Evolutionary conservation across 345 rosid species (phyloP).

Genomic region (Dovyalis caffra): DNA sequence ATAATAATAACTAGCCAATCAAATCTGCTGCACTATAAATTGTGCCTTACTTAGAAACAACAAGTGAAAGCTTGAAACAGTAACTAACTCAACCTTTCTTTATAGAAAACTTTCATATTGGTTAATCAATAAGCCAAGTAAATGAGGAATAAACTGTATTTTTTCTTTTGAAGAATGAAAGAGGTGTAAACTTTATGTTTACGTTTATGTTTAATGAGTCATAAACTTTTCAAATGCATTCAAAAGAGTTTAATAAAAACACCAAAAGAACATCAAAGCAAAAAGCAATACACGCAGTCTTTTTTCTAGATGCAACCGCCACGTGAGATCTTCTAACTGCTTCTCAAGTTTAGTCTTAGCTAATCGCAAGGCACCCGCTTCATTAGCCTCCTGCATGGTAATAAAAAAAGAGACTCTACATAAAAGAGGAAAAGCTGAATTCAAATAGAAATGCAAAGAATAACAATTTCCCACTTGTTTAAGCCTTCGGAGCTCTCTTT

Average conservation of each 20-base stretch:
- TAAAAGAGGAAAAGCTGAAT: background rate
- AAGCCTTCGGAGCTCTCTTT: conserved; percentile 71
- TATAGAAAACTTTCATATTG: background rate
- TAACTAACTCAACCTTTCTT: background rate
- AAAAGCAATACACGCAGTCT: conserved; percentile 70
- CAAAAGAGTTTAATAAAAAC: background rate
- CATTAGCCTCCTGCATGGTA: conserved; percentile 79
- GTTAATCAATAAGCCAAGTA: background rate
- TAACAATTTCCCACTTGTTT: conserved; percentile 48
- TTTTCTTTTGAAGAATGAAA: too few relatives aligned
- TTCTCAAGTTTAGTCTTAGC: conserved; percentile 95
- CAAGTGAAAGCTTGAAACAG: too few relatives aligned
- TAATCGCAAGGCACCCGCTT: conserved; percentile 87
- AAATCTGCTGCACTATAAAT: background rate
- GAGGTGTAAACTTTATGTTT: too few relatives aligned
- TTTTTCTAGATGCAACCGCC: conserved; percentile 89
- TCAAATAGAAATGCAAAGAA: background rate
- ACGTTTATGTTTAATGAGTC: background rate
- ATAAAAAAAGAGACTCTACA: conserved; percentile 1
- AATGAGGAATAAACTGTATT: background rate
- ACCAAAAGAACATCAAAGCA: conserved; percentile 15
- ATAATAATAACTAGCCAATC: background rate
- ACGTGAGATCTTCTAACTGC: conserved; percentile 87
- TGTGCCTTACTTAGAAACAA: too few relatives aligned
- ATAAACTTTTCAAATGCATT: background rate